Percentiles rank a stretch among this genome's conserved stretches.
Evolutionary conservation across 106 monocot genomes (phyloP).

Genomic region (Narthecium ossifragum): DNA sequence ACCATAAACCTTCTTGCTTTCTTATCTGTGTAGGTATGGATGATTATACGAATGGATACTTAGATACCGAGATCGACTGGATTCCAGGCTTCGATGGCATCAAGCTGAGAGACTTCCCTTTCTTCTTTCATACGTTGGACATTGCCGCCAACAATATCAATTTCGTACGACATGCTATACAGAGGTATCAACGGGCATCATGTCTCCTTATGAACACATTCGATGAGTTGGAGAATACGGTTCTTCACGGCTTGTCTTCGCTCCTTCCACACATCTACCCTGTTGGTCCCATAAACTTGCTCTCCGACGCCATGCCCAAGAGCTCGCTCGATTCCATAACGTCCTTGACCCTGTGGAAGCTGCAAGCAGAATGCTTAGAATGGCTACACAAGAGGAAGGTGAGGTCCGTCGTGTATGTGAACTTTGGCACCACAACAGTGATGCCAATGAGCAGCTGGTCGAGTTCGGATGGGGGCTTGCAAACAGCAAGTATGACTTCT

Average conservation of each 20-base stretch:
- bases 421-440: constrained; percentile 41
- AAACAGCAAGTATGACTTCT: too few species aligned
- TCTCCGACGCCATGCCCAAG: constrained; percentile 9
- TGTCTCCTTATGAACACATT: constrained; percentile 53
- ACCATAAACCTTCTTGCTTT: neutral
- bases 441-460: too few species aligned
- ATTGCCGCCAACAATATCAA: constrained; percentile 21
- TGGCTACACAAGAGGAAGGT: constrained; percentile 30
- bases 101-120: constrained; percentile 33
- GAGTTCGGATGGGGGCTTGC: too few species aligned
- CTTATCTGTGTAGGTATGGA: too few species aligned
- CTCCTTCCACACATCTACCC: constrained; percentile 34
- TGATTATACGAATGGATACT: constrained; percentile 33
- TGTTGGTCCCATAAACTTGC: constrained; percentile 29
- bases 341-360: constrained; percentile 44
- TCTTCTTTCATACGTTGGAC: constrained; percentile 27
- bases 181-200: constrained; percentile 4
- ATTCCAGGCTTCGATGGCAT: constrained; percentile 34
- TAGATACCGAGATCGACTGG: constrained; percentile 32
- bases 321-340: constrained; percentile 9
- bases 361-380: constrained; percentile 17
- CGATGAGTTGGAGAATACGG: constrained; percentile 30
- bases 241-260: constrained; percentile 20
- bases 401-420: constrained; percentile 29
- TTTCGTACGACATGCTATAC: neutral